A percentile compares a stretch with the other conserved stretches of the same genome.
Evolutionary conservation across 1,139 yeast species (phyloP).

Genomic region (Wickerhamomyces sp.): DNA sequence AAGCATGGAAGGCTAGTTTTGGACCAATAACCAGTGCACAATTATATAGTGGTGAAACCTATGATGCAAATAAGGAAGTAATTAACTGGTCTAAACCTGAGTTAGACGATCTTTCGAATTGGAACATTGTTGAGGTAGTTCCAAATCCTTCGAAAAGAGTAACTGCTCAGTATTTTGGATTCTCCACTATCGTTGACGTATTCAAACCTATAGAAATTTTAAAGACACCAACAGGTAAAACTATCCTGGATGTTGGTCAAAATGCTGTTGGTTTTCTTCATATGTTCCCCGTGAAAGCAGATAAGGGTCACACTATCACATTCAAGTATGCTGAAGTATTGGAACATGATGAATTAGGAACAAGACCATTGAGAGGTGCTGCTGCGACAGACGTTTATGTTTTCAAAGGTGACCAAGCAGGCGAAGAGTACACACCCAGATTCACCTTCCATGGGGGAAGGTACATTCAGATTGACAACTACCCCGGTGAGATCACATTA

Average conservation of each 20-base stretch:
- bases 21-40: slow-evolving; percentile 15
- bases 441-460: slow-evolving; percentile 16
- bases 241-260: slow-evolving; percentile 12
- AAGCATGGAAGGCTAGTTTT: slow-evolving; percentile 10
- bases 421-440: slow-evolving; percentile 15
- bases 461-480: slow-evolving; percentile 12
- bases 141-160: slow-evolving; percentile 9
- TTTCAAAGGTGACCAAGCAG: slow-evolving; percentile 9
- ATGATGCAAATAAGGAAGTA: slow-evolving; percentile 12
- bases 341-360: slow-evolving; percentile 13
- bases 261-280: slow-evolving; percentile 15
- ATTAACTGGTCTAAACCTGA: slow-evolving; percentile 7
- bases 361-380: slow-evolving; percentile 12
- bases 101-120: slow-evolving; percentile 2
- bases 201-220: slow-evolving; percentile 9
- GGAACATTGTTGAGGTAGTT: slow-evolving; percentile 7
- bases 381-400: slow-evolving; percentile 9
- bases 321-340: slow-evolving; percentile 14
- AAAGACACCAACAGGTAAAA: slow-evolving; percentile 10
- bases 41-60: slow-evolving; percentile 13
- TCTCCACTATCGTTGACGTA: slow-evolving; percentile 6
- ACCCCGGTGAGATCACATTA: slow-evolving; percentile 11
- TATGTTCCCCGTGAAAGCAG: slow-evolving; percentile 9
- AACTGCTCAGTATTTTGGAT: slow-evolving; percentile 13
- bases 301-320: slow-evolving; percentile 7